Conservation (phyloP, 768 basidiomycete genomes). For the Mycena vulgaris region DNA sequence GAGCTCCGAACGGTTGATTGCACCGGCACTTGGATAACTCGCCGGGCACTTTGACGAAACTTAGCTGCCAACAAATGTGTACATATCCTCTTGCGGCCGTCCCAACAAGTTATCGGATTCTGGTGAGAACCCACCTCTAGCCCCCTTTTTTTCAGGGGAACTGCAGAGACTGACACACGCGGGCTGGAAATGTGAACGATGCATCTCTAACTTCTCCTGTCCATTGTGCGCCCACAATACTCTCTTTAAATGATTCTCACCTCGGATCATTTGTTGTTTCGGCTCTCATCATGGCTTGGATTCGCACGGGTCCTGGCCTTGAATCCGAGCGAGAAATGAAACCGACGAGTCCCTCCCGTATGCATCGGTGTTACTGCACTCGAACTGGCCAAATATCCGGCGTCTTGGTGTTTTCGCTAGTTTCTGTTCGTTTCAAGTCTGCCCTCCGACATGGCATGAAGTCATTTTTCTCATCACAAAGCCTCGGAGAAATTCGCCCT, state of each 20-base stretch:
- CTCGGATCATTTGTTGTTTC: neutral
- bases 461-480: neutral
- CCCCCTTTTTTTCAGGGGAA: neutral
- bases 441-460: neutral
- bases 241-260: neutral
- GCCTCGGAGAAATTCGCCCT: neutral
- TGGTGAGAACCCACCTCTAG: neutral
- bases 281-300: neutral
- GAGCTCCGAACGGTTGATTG: too few species aligned
- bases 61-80: too few species aligned
- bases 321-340: neutral
- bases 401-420: neutral
- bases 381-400: neutral
- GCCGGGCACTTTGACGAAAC: too few species aligned
- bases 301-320: neutral
- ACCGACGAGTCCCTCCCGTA: neutral
- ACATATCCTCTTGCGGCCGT: too few species aligned
- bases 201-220: too few species aligned
- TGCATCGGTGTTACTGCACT: neutral
- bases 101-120: neutral
- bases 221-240: conserved; percentile 1
- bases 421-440: neutral
- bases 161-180: neutral
- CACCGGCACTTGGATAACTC: too few species aligned
- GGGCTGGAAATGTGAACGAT: too few species aligned